Evolutionary conservation across 1,284 basidiomycete genomes (phyloP), one percentile per base, ranked within the genome.

Genomic region (Boletellus deceptivus): DNA sequence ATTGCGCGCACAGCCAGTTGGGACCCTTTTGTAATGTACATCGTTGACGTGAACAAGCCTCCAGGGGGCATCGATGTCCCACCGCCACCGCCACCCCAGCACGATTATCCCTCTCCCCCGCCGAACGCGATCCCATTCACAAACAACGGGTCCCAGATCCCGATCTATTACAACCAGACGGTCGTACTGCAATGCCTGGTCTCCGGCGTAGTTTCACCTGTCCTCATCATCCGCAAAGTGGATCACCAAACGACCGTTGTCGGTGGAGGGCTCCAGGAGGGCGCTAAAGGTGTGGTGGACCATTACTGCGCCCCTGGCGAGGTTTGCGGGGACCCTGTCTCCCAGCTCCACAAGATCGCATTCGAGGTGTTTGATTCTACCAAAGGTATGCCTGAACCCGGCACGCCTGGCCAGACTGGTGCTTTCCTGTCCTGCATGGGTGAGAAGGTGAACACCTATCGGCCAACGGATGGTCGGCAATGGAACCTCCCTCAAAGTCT

Each of bases 21-120:
- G 89, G 89, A 88, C 84, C 89, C 93, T 1, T 98, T 97, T 72
- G 86, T 98, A 63, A 91, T 98, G 79, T 98, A 98, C 74, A 92
- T 92, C 59, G 89, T 91, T 54, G 89, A 91, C 63, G 88, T 90
- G 53, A 89, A 86, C 70, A 87, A 88, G 61, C 85, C 88, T 29
- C 79, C 88, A 3, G 82, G 83, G 40, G 81, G 83, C 20, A 82
- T 87, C 40, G 84, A 90, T 57, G 82, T 84, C 37, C 83, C 87
- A 6, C 86, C 89, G 22, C 84, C 88, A 0, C 83, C 86, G 25
- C 83, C 89, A 14, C 86, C 87, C 2, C 85, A 90, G 45, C 82
- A 89, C 43, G 89, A 91, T 57, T 94, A 90, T 65, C 93, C 91
- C 5, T 87, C 86, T 0, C 91, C 92, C 24, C 95, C 93, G 14